Percentiles rank a stretch among this genome's conserved stretches.
phyloP scores from a whole-genome alignment of 805 yeast species.

The Pichia occidentalis region DNA sequence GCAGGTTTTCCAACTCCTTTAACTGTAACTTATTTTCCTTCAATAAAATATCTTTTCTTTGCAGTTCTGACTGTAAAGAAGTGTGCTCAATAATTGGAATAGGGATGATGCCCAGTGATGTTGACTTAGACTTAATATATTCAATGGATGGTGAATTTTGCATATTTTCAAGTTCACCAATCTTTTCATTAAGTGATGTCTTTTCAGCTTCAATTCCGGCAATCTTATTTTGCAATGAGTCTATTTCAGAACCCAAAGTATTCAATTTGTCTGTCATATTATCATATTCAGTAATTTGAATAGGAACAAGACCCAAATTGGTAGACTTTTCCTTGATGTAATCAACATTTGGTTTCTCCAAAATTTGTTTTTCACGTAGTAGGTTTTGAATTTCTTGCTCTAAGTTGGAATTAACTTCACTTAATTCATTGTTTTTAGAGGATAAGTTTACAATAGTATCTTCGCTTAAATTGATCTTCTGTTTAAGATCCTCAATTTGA shows the following conservation, averaged over 20 bases:
- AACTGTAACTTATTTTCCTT: slow-evolving; percentile 2
- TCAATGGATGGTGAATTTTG: slow-evolving; percentile 23
- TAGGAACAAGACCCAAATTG: slow-evolving; percentile 9
- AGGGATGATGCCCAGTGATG: slow-evolving; percentile 15
- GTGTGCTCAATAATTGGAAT: slow-evolving; percentile 18
- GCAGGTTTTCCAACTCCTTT: neutral
- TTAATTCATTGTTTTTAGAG: slow-evolving; percentile 5
- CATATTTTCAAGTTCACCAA: slow-evolving; percentile 3
- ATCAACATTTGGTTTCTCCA: slow-evolving; percentile 16
- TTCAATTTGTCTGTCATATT: slow-evolving; percentile 10
- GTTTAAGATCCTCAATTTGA: slow-evolving; percentile 1
- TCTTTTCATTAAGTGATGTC: slow-evolving; percentile 5
- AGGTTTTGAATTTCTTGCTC: too few relatives aligned
- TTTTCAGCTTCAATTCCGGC: slow-evolving; percentile 7
- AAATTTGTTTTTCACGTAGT: too few relatives aligned
- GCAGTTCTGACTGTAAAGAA: slow-evolving; percentile 6
- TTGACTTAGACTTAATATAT: slow-evolving; percentile 20
- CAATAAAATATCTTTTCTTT: slow-evolving; percentile 7
- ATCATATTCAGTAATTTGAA: slow-evolving; percentile 15
- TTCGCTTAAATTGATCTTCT: slow-evolving; percentile 1
- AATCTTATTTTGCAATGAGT: slow-evolving; percentile 4
- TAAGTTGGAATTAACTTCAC: slow-evolving; percentile 1
- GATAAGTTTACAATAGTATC: neutral
- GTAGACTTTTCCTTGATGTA: slow-evolving; percentile 20
- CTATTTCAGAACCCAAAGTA: neutral